Evolutionary conservation across 2,329 filamentous ascomycete genomes (phyloP), one percentile per base, ranked within the genome.

Genomic region (Xylaria sp.): DNA sequence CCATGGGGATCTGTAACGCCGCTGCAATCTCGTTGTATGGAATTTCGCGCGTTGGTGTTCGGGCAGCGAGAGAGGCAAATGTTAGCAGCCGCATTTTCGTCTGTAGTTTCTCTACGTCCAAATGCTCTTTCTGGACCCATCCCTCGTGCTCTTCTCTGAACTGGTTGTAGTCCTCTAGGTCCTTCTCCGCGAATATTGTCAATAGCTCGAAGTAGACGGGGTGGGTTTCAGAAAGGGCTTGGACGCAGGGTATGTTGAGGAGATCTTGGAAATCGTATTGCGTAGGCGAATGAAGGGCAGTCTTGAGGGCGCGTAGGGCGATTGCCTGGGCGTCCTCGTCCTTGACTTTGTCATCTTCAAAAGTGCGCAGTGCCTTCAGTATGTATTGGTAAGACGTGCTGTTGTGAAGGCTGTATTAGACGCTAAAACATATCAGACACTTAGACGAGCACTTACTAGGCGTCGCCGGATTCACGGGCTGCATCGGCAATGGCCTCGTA

Each of bases 1-100:
- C 90, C 56, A 84, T 79, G 54, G 93, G 90, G 65, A 99, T 90
- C 81, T 96, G 92, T 56, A 99, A 89, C 6, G 93, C 92, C 79
- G 91, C 91, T 73, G 92, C 89, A 78, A 99, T 97, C 77, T 88
- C 88, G 73, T 87, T 86, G 83, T 99, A 99, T 69, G 95, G 91
- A 62, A 99, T 91, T 77, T 96, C 93, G 77, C 95, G 92, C 77
- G 89, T 93, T 69, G 92, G 91, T 26, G 92, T 92, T 74, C 92
- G 90, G 44, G 95, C 93, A 23, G 95, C 94, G 73, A 98, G 87
- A 73, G 92, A 95, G 73, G 95, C 92, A 74, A 99, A 92, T 15
- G 96, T 98, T 67, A 99, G 88, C 54, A 99, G 89, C 75, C 96
- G 93, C 88, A 98, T 97, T 87, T 99, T 99, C 81, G 92, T 93